Evolutionary conservation across 176 grass and related monocot species (phyloP).

Genomic region (Eleusine indica): DNA sequence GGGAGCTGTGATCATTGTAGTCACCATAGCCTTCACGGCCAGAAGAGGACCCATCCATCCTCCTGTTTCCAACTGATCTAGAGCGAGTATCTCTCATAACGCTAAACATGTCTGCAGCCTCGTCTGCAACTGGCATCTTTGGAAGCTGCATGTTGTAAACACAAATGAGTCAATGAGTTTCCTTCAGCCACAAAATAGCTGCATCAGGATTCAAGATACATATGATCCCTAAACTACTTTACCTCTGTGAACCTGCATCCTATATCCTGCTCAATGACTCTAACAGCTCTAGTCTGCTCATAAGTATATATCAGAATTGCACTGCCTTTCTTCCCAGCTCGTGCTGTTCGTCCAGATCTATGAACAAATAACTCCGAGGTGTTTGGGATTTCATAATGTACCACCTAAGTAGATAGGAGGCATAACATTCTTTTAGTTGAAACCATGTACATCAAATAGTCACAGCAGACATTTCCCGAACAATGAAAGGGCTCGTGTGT

Average conservation of each 20-base stretch:
- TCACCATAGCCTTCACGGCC: constrained; percentile 45
- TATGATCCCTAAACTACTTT: constrained; percentile 12
- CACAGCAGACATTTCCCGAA: not conserved
- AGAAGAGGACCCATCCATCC: constrained; percentile 55
- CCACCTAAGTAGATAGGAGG: constrained; percentile 51
- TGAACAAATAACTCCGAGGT: constrained; percentile 93
- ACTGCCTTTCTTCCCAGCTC: constrained; percentile 92
- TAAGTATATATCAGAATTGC: constrained; percentile 80
- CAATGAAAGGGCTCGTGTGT: not conserved
- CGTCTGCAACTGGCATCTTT: constrained; percentile 56
- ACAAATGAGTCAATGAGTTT: constrained; percentile 8
- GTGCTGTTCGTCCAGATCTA: constrained; percentile 89
- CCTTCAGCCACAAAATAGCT: not conserved
- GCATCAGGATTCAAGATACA: constrained; percentile 14
- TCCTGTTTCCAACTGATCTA: constrained; percentile 45
- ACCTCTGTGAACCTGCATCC: constrained; percentile 88
- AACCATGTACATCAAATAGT: constrained; percentile 22
- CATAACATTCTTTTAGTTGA: constrained; percentile 22
- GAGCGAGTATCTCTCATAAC: constrained; percentile 50
- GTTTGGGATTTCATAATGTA: constrained; percentile 93
- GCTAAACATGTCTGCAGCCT: constrained; percentile 69
- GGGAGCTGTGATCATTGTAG: constrained; percentile 44
- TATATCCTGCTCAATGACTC: constrained; percentile 84
- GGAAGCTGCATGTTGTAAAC: constrained; percentile 62
- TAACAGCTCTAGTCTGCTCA: constrained; percentile 74